Base-by-base conservation (phyloP, 495 filamentous ascomycete genomes). In the Usnea hakonensis region DNA sequence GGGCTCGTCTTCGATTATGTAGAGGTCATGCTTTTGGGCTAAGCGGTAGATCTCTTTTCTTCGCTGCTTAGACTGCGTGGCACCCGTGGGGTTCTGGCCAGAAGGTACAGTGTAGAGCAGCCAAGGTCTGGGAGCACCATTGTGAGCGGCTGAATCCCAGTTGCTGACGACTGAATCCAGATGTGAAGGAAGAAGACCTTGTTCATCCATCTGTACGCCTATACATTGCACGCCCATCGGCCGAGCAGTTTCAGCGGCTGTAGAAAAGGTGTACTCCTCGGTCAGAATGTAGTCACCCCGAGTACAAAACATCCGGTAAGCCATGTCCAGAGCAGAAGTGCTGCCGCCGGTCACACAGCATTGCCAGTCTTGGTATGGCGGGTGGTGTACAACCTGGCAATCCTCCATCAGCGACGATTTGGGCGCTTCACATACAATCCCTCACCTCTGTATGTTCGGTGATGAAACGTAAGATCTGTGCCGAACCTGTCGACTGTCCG, bases 1-100 rank as follows among this genome's bases (percentile, higher is more conserved):
- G n/a, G 93, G 93, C 71, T 97, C 93, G 71, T 97, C 93, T 75
- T 97, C 93, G 64, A 97, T 69, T 72, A 97, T 92, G 73, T 83
- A 87, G 52, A 96, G 60, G 69, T 96, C 90, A 71, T 95, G 89
- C 74, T 89, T 88, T 71, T 86, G 84, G 33, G 84, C 85, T 17
- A 96, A 81, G 16, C 74, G 78, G 76, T 96, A 96, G 37, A 96
- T 79, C 33, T 81, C 87, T 54, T 77, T 72, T 28, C 91, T 76
- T 46, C 93, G 83, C 69, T 79, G 70, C 53, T 69, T 71, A 7
- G 83, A 77, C 72, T 90, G 88, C 19, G 93, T 96, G 44, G 90
- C 86, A 8, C 93, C 93, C 1, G 91, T 95, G 1, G 93, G 93
- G 72, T 97, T 97, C 77, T 96, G 91, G 6, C 93, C 93, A 1